phyloP scores from a whole-genome alignment of 257 asterid genomes.

The Salvia hispanica region DNA sequence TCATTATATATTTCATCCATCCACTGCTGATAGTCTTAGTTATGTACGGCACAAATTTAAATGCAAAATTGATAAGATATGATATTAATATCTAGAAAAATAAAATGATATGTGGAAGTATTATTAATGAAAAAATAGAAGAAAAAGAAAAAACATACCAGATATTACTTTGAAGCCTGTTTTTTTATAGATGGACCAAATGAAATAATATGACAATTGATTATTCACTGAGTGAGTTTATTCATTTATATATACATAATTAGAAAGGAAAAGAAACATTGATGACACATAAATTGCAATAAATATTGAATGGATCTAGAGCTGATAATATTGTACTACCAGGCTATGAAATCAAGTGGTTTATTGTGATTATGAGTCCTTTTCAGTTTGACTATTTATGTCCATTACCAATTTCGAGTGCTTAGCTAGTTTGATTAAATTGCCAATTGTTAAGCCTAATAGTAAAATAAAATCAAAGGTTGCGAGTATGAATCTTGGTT shows the following conservation, averaged over 20 bases:
- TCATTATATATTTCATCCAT: too few species aligned
- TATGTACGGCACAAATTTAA: too few species aligned
- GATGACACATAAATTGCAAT: slow-evolving; percentile 33
- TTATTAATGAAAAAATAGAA: too few species aligned
- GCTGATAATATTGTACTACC: slow-evolving; percentile 28
- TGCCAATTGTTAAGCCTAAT: slow-evolving; percentile 11
- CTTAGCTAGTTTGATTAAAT: slow-evolving; percentile 1
- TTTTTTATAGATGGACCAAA: too few species aligned
- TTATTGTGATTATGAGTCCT: slow-evolving; percentile 28
- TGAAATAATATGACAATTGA: too few species aligned
- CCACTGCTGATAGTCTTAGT: too few species aligned
- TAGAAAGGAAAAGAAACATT: not conserved
- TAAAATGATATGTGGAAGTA: too few species aligned
- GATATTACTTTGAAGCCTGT: too few species aligned
- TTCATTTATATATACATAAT: not conserved
- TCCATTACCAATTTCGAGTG: slow-evolving; percentile 3
- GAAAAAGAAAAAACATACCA: too few species aligned
- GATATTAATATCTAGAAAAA: too few species aligned
- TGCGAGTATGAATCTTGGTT: slow-evolving; percentile 26
- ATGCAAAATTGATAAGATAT: too few species aligned
- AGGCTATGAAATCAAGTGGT: slow-evolving; percentile 23
- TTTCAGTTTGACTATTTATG: slow-evolving; percentile 28
- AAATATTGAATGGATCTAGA: slow-evolving; percentile 27
- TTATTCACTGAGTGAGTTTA: too few species aligned
- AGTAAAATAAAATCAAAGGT: slow-evolving; percentile 19